Conservation (phyloP, 1,139 yeast genomes). For the Candida sp. region DNA sequence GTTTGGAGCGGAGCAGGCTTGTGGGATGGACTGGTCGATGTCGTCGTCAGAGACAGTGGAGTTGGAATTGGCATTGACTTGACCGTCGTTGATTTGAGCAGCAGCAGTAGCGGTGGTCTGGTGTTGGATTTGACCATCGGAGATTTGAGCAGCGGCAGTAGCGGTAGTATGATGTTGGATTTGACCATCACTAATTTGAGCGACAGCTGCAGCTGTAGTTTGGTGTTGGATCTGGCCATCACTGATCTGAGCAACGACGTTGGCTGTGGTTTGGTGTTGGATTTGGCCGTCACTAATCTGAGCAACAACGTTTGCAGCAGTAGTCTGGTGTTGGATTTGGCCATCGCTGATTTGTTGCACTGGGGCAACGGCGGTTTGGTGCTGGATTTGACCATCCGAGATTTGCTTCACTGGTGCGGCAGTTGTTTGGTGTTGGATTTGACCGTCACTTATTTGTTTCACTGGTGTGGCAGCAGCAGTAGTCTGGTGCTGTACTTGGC, state of each 20-base stretch:
- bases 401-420: constrained; percentile 37
- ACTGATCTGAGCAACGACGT: constrained; percentile 33
- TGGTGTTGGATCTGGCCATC: constrained; percentile 43
- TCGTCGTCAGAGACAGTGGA: constrained; percentile 4
- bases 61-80: constrained; percentile 10
- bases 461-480: constrained; percentile 26
- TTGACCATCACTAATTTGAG: constrained; percentile 45
- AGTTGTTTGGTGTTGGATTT: constrained; percentile 32
- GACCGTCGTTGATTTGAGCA: constrained; percentile 20
- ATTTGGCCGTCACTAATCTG: constrained; percentile 40
- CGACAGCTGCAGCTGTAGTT: constrained; percentile 36
- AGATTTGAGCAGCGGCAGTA: constrained; percentile 32
- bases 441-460: constrained; percentile 38
- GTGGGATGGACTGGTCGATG: constrained; percentile 2
- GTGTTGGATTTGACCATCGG: constrained; percentile 41
- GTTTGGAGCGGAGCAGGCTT: constrained; percentile 13
- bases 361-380: constrained; percentile 35
- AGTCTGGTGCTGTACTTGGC: constrained; percentile 46
- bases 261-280: constrained; percentile 27
- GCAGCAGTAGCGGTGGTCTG: constrained; percentile 30
- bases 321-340: constrained; percentile 41
- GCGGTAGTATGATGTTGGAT: constrained; percentile 38
- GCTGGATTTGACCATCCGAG: constrained; percentile 43
- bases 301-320: constrained; percentile 13
- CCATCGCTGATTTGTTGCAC: constrained; percentile 46